phyloP scores from a whole-genome alignment of 257 asterid genomes.

The Solanum neorickii region DNA sequence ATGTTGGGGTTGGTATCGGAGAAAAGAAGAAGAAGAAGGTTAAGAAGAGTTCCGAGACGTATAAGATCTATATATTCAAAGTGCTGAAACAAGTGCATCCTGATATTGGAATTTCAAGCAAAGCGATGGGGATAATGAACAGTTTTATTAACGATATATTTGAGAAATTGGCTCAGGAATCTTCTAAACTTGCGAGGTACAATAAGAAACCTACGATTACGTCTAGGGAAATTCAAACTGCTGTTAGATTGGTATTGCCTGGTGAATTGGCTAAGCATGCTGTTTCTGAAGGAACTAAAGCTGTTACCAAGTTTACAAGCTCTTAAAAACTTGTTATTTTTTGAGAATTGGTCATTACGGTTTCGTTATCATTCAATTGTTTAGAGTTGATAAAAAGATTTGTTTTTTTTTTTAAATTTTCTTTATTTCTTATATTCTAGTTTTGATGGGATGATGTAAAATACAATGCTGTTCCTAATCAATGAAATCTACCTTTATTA shows the following conservation, averaged over 20 bases:
- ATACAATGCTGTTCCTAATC: neutral
- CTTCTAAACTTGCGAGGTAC: neutral
- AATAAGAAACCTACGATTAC: neutral
- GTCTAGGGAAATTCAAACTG: neutral
- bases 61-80: slow-evolving; percentile 1
- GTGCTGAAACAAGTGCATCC: slow-evolving; percentile 1
- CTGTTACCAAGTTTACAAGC: neutral
- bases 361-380: neutral
- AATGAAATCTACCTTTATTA: neutral
- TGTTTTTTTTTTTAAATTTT: neutral
- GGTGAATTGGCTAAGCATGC: slow-evolving; percentile 3
- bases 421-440: neutral
- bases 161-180: neutral
- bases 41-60: slow-evolving; percentile 1
- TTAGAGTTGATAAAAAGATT: neutral
- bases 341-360: neutral
- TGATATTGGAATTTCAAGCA: neutral
- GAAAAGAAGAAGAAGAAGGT: neutral
- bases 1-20: neutral
- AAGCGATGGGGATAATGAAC: slow-evolving; percentile 1
- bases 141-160: slow-evolving; percentile 1
- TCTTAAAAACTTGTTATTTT: neutral
- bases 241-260: slow-evolving; percentile 1
- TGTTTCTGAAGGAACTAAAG: slow-evolving; percentile 1
- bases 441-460: neutral